Evolutionary conservation across 164 flowering plant genomes (phyloP), one percentile per base, ranked within the genome.

Genomic region (Hamamelis virginiana): DNA sequence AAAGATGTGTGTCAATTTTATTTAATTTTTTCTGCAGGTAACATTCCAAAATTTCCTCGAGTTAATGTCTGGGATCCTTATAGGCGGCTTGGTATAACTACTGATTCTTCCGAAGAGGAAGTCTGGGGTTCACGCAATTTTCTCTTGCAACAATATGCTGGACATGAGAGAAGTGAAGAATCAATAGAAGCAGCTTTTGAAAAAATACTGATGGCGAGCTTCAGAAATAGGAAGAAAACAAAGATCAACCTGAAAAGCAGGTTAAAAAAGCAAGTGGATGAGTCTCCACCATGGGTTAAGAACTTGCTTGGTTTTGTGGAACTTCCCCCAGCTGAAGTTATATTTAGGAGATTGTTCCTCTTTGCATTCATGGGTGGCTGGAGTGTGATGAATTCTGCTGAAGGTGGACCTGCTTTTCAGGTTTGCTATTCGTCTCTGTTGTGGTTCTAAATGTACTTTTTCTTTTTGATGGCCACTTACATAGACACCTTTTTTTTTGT

Each of bases 371-470:
- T 95, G 94, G 97, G 82, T 68, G 86, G 84, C 70, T 92, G 99
- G 99, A 92, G 99, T 74, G 78, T 95, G 19, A 84, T 84, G 89
- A 91, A 86, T 72, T 86, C 99, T 76, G 90, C 97, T 65, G 96
- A 95, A 70, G 87, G 90, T 72, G 99, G 99, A 51, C 99, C 97
- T 75, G 99, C 99, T 52, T 92, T 92, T 70, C 99, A 95, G 97
- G 98, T 94, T 72, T 76, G 84, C 72, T 62, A 67, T 19, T 12
- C 66, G 0, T 51, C 15, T 65, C 22, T 10, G 11, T 59, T 21
- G 18, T 58, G 14, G 38, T 12, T 5, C 8, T 57, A 14, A 16
- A 14, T 28, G 18, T 23, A 5, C 19, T 13, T 48, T 1, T 64
- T 13, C 5, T 48, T 1, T 64, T 13, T 47, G 13, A 64, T 43